These are phyloP conservation scores for Alloascoidea africana DNA, from an alignment of 805 yeast species.

Conservation along the genomic window DNA sequence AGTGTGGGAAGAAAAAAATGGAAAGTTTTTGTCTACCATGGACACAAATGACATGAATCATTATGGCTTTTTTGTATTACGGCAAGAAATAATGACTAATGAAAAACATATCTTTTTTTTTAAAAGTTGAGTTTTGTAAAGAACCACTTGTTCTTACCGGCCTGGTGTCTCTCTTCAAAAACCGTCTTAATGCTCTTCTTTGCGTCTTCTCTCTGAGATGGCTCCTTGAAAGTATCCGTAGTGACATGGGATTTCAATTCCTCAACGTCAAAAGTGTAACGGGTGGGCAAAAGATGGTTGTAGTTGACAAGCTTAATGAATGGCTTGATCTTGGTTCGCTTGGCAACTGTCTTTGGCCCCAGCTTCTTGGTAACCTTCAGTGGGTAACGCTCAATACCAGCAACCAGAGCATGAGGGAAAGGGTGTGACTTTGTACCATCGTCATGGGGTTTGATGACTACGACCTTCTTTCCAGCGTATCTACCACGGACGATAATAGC, in stretches of 20 bases:
- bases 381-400: constrained; percentile 98
- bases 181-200: constrained; percentile 98
- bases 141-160: constrained; percentile 99
- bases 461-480: constrained; percentile 99
- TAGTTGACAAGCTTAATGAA: constrained; percentile 98
- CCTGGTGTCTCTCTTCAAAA: constrained; percentile 97
- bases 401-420: constrained; percentile 98
- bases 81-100: too few species aligned
- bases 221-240: constrained; percentile 90
- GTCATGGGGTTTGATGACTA: constrained; percentile 94
- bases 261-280: constrained; percentile 97
- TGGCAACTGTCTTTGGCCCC: constrained; percentile 92
- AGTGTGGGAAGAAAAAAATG: too few species aligned
- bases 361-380: constrained; percentile 88
- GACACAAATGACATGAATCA: too few species aligned
- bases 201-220: constrained; percentile 97
- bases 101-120: constrained; percentile 15
- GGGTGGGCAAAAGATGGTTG: constrained; percentile 99
- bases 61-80: too few species aligned
- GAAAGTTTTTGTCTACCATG: too few species aligned
- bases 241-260: constrained; percentile 83
- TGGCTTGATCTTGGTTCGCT: constrained; percentile 97
- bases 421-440: constrained; percentile 98
- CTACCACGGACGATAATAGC: constrained; percentile 99
- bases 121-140: constrained; percentile 94